phyloP scores from a whole-genome alignment of 164 flowering plant species.

The Magnolia officinalis region DNA sequence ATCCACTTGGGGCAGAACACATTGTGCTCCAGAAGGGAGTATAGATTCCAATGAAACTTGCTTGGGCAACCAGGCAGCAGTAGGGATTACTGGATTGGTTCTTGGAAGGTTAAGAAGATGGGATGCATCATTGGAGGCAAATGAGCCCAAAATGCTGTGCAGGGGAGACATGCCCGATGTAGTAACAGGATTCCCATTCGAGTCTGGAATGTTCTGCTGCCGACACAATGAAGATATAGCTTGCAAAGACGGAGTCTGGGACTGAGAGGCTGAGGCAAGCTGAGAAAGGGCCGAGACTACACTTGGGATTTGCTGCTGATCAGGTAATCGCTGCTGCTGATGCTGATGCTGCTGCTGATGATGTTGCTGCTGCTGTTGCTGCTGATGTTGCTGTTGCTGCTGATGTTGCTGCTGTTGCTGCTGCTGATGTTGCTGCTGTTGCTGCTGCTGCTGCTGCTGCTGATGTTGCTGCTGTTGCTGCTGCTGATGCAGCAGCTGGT shows the following conservation, averaged over 20 bases:
- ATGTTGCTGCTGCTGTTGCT: conserved; percentile 16
- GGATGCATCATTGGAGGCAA: conserved; percentile 58
- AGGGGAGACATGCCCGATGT: conserved; percentile 57
- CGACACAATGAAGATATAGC: conserved; percentile 51
- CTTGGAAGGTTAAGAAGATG: conserved; percentile 51
- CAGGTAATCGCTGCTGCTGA: conserved; percentile 37
- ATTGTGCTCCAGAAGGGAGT: conserved; percentile 44
- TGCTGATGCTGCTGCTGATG: conserved; percentile 29
- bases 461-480: conserved; percentile 13
- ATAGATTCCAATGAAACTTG: conserved; percentile 57
- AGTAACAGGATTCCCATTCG: conserved; percentile 47
- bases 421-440: not conserved
- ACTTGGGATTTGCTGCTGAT: conserved; percentile 43
- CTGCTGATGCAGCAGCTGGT: conserved; percentile 19
- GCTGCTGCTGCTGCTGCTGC: not conserved
- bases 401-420: not conserved
- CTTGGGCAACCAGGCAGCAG: conserved; percentile 60
- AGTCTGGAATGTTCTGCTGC: conserved; percentile 54
- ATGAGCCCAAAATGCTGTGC: conserved; percentile 66
- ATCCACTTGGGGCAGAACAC: conserved; percentile 49
- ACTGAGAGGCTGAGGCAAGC: conserved; percentile 43
- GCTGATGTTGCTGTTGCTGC: not conserved
- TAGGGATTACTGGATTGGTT: conserved; percentile 30
- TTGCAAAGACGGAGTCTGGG: conserved; percentile 50
- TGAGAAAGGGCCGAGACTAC: conserved; percentile 46